Base-by-base conservation (phyloP, 208 protist genomes). In the Leishmania amazonensis region DNA sequence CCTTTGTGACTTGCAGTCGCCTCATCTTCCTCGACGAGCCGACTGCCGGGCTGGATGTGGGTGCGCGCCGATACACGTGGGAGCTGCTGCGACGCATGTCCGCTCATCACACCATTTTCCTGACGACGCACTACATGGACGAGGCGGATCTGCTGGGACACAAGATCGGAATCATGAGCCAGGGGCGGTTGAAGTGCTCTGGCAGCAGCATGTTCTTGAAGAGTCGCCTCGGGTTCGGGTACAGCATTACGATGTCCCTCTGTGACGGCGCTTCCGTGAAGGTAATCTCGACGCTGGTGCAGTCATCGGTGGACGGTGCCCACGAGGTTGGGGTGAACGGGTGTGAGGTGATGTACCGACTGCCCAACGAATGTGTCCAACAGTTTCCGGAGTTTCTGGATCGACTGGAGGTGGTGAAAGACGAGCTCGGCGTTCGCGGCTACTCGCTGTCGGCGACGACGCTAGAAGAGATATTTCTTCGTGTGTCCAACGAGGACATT, bases 81-180 rank as follows among this genome's bases (percentile, higher is more conserved):
- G 86, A 88, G 40, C 81, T 98, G 53, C 83, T 96, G 81, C 80
- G 89, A 0, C 47, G 80, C 31, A 90, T 92, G 83, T 83, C 91
- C 13, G 54, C 28, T 2, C 11, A 49, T 7, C 84, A 88, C 81
- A 97, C 89, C 24, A 95, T 96, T 58, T 45, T 96, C 17, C 82
- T 96, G 62, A 94, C 88, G 70, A 98, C 97, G 45, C 98, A 99
- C 86, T 98, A 95, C 85, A 99, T 99, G 98, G 98, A 99, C 80
- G 99, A 99, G 87, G 99, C 99, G 3, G 98, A 99, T 54, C 76
- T 97, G 38, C 89, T 99, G 35, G 90, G 92, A 17, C 89, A 98
- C 84, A 81, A 89, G n/a, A 97, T 99, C 73, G 97, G 91, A 0
- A 99, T 99, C 71, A 95, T 99, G 89, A 89, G 88, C 53, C 81